phyloP scores from a whole-genome alignment of 345 rosid genomes.

The Jatropha curcas region DNA sequence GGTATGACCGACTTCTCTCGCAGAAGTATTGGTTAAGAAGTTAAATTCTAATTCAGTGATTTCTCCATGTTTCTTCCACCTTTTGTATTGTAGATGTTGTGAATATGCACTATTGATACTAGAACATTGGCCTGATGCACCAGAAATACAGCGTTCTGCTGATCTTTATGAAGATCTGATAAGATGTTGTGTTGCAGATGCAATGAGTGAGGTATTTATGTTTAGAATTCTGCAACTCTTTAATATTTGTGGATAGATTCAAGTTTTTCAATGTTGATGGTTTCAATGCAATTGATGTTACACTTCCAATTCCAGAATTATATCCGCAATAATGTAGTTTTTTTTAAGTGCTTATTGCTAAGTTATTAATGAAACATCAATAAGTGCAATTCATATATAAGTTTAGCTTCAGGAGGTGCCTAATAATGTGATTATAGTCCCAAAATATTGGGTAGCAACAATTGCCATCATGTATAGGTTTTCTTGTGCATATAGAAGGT shows the following conservation, averaged over 20 bases:
- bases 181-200: constrained; percentile 92
- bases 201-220: constrained; percentile 92
- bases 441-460: background rate
- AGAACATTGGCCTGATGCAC: constrained; percentile 98
- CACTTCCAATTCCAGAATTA: background rate
- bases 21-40: constrained; percentile 19
- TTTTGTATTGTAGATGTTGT: constrained; percentile 67
- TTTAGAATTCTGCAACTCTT: background rate
- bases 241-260: constrained; percentile 1
- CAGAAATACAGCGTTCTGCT: constrained; percentile 90
- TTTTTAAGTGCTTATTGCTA: background rate
- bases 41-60: constrained; percentile 11
- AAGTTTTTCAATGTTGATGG: background rate
- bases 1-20: constrained; percentile 34
- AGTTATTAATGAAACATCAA: background rate
- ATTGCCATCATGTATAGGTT: background rate
- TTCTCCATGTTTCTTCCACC: background rate
- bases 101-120: constrained; percentile 92
- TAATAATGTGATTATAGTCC: background rate
- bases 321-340: background rate
- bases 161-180: constrained; percentile 89
- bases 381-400: background rate
- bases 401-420: background rate
- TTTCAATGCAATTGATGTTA: background rate
- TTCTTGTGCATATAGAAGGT: background rate